Percentiles rank a stretch among this genome's conserved stretches.
Conservation (phyloP, 1,284 basidiomycete species). For the Trametes versicolor region DNA sequence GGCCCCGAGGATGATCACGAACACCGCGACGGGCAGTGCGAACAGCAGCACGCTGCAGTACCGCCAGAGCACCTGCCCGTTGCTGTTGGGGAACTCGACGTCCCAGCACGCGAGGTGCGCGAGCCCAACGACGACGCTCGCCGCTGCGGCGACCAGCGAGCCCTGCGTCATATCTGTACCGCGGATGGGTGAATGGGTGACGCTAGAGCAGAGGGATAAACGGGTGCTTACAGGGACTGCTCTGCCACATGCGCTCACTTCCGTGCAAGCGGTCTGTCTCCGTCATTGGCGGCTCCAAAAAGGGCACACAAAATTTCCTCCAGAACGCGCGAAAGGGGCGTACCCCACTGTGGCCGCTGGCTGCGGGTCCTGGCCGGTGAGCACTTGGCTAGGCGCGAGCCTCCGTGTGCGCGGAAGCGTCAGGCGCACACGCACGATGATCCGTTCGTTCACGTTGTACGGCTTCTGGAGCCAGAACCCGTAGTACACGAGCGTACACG, state of each 20-base stretch:
- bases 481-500: constrained; percentile 26
- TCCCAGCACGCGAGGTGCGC: constrained; percentile 27
- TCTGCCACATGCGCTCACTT: constrained; percentile 21
- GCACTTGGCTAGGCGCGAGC: not conserved
- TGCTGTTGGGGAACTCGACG: constrained; percentile 27
- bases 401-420: constrained; percentile 8
- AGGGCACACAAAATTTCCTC: constrained; percentile 1
- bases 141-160: constrained; percentile 16
- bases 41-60: constrained; percentile 16
- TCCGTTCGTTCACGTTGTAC: constrained; percentile 20
- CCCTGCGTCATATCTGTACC: constrained; percentile 20
- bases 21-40: constrained; percentile 16
- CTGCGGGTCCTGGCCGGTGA: not conserved
- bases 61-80: constrained; percentile 25
- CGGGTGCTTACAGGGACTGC: constrained; percentile 18
- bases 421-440: constrained; percentile 15
- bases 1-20: constrained; percentile 23
- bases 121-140: constrained; percentile 22
- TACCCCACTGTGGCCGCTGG: not conserved
- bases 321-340: constrained; percentile 7
- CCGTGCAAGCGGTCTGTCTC: constrained; percentile 19
- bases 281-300: constrained; percentile 15
- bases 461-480: constrained; percentile 22
- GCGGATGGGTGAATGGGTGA: not conserved
- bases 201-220: not conserved